Base-by-base conservation (phyloP, 2,329 filamentous ascomycete genomes). In the Aspergillus brasiliensis region DNA sequence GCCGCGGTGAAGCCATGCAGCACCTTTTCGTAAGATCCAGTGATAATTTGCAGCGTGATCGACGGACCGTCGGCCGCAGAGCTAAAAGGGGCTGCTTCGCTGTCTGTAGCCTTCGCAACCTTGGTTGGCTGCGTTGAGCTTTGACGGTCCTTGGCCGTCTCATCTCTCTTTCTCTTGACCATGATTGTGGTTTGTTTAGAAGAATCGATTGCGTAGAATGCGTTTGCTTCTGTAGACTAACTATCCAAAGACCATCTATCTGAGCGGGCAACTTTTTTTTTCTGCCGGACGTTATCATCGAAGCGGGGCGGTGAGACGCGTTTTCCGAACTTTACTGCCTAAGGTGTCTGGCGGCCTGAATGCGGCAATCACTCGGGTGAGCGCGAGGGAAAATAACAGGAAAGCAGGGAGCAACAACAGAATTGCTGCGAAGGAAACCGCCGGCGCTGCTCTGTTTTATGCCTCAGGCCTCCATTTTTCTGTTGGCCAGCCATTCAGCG, bases 11-110 rank as follows among this genome's bases (percentile, higher is more conserved):
- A 84, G 61, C 95, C 95, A 75, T 99, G 95, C 19, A 99, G 84
- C 52, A 96, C 87, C 65, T 92, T 86, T 73, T 99, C 95, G 78
- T 99, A 99, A 56, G 93, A 97, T 51, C 95, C 95, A 6, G 92
- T 89, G 61, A 98, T 84, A 66, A 99, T 89, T 76, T 98, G 95
- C 60, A 98, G 83, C n/a, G 89, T 88, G 66, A 86, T 46, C 59
- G 71, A 66, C 44, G 72, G 65, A 64, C 66, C 65, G 60, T 73
- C 69, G 57, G 69, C 66, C 62, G 70, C 54, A 48, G 64, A 55
- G 19, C 38, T 69, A 28, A 71, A 59, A 23, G 61, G 31, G 27
- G 56, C 28, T 44, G 64, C 53, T 48, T 61, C 53, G 5, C 60
- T 65, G 27, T 67, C 60, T 34, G 68, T 63, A 17, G 74, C 64